A percentile compares a stretch with the other conserved stretches of the same genome.
These are phyloP conservation scores for Colletotrichum musicola DNA, from an alignment of 2,329 filamentous ascomycete species.

Conservation along the genomic window DNA sequence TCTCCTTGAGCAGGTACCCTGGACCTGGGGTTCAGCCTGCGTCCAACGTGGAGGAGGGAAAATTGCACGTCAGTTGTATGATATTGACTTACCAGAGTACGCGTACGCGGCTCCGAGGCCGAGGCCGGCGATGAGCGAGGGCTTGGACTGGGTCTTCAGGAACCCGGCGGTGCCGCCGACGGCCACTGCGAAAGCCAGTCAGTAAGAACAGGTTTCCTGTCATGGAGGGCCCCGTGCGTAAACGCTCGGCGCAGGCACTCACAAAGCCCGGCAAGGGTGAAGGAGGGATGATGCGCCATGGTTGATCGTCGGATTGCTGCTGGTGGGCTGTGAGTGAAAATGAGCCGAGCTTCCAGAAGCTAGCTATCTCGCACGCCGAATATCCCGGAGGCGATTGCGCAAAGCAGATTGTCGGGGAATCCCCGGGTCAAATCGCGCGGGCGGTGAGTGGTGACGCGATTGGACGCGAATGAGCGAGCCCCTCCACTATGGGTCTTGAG, in stretches of 20 bases:
- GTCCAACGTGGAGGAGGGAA: too few species aligned
- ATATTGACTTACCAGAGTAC: slow-evolving; percentile 43
- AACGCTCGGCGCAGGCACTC: too few species aligned
- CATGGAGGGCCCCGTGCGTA: too few species aligned
- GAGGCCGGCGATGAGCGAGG: slow-evolving; percentile 50
- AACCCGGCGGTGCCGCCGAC: slow-evolving; percentile 50
- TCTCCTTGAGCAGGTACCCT: slow-evolving; percentile 57
- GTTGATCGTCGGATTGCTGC: neutral
- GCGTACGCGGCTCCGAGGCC: slow-evolving; percentile 49
- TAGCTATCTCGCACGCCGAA: too few species aligned
- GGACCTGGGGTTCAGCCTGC: neutral
- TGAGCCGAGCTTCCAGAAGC: too few species aligned
- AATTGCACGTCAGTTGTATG: neutral
- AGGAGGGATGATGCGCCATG: slow-evolving; percentile 57
- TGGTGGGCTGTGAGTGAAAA: too few species aligned
- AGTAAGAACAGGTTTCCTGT: too few species aligned
- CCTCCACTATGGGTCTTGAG: neutral
- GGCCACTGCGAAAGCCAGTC: slow-evolving; percentile 44
- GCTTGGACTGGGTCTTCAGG: slow-evolving; percentile 46
- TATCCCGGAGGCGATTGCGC: too few species aligned
- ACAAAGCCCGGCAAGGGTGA: slow-evolving; percentile 55
- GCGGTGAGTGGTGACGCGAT: too few species aligned
- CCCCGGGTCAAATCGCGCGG: too few species aligned
- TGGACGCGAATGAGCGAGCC: neutral
- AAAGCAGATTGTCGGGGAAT: too few species aligned